Base-by-base conservation (phyloP, 768 basidiomycete genomes). In the Naganishia kalamii region DNA sequence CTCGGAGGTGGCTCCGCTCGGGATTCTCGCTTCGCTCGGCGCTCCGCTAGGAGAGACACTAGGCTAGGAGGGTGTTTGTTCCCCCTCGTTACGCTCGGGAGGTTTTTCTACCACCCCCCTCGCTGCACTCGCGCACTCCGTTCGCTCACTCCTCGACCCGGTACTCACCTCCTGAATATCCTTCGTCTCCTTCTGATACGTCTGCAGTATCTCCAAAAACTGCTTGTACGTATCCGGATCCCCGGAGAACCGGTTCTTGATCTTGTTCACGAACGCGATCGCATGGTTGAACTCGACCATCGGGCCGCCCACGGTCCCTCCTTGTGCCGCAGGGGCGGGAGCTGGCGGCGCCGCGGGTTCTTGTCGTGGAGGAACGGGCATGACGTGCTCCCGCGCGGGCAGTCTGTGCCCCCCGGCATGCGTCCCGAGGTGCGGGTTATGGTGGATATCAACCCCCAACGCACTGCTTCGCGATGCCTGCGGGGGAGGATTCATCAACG, bases 261-360 rank as follows among this genome's bases (percentile, higher is more conserved):
- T 98, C 82, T 93, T 94, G 84, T 96, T 97, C 72, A 99, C 86
- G 77, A 93, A 99, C 72, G 91, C 86, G 68, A 98, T 98, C 15
- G 96, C 96, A 72, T 94, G 96, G 74, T 97, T 77, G 67, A 77
- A 77, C 63, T 77, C 76, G 46, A 77, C 66, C 44, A 72, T 68
- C 10, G 68, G 70, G 8, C 65, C 59, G 19, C 15, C 44, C 49
- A n/a, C 41, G 37, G 7, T 69, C 67, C 12, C 65, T 68, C 48
- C 46, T 65, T 65, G 15, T 62, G 54, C 43, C 35, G 37, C 30
- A 57, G 15, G 19, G 4, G 57, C 23, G 4, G 37, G 21, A 23
- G 46, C 46, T 7, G 48, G 27, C 13, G 48, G 27, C 6, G 61
- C 47, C 27, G 43, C 19, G n/a, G n/a, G n/a, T n/a, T n/a, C n/a